phyloP scores from a whole-genome alignment of 2,329 filamentous ascomycete species.

The Alternaria sp. region DNA sequence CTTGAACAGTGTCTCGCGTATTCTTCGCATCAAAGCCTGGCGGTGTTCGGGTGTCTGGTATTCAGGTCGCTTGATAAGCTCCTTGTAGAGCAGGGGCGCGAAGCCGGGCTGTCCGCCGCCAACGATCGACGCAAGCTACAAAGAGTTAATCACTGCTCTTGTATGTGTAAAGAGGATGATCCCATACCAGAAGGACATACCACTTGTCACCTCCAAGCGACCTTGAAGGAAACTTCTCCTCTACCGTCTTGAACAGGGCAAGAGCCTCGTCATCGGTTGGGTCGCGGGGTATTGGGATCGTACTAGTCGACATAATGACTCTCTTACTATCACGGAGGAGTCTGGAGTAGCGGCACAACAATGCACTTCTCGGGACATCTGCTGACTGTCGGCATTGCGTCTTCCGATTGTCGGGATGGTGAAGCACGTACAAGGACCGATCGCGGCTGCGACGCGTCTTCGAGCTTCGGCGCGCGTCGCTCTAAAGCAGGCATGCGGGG shows the following conservation, averaged over 20 bases:
- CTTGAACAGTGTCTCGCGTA: slow-evolving; percentile 69
- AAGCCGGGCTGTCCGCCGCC: slow-evolving; percentile 62
- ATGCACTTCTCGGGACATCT: background rate
- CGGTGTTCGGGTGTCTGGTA: slow-evolving; percentile 56
- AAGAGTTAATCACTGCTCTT: background rate
- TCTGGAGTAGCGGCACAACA: background rate
- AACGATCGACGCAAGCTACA: slow-evolving; percentile 54
- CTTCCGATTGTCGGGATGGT: background rate
- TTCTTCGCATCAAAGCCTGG: slow-evolving; percentile 58
- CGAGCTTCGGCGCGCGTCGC: background rate
- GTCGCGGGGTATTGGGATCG: slow-evolving; percentile 30
- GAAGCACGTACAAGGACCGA: background rate
- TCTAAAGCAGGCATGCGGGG: background rate
- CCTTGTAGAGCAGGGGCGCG: slow-evolving; percentile 63
- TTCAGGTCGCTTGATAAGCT: slow-evolving; percentile 61
- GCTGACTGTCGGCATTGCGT: background rate
- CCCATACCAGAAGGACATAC: slow-evolving; percentile 54
- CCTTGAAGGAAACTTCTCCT: slow-evolving; percentile 55
- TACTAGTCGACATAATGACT: slow-evolving; percentile 21
- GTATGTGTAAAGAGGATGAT: background rate
- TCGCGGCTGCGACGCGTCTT: slow-evolving; percentile 2
- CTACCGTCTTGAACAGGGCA: slow-evolving; percentile 53
- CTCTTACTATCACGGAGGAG: background rate
- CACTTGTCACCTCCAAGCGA: slow-evolving; percentile 56
- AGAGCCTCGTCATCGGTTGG: slow-evolving; percentile 52